Evolutionary conservation across 2,329 filamentous ascomycete genomes (phyloP), one percentile per base, ranked within the genome.

Genomic region (Epichloe sp.): DNA sequence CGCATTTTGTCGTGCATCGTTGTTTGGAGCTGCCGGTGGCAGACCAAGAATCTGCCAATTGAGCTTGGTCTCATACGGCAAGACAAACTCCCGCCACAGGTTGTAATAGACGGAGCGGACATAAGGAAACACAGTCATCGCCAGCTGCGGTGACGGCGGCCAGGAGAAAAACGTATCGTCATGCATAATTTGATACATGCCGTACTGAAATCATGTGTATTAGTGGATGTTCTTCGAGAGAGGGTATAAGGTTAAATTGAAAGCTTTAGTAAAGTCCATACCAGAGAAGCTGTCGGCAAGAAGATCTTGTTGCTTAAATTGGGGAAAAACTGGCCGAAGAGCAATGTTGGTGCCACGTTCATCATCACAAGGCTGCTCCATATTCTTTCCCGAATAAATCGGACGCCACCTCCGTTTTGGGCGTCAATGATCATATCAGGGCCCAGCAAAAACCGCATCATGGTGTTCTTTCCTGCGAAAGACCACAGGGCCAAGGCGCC

Each of bases 101-200:
- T 66, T 67, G 54, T 68, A 67, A 59, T 80, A 78, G 8, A 71
- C 55, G 42, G 65, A 65, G 36, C 68, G 67, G 4, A 72, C 60
- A 43, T 70, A 71, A 0, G 78, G 78, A 54, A 78, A 71, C 3
- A 74, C 54, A 1, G 71, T 66, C 48, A 79, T 62, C n/a, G 71
- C 73, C 53, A 76, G 72, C 40, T 71, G 67, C 0, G 76, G 72
- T 0, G 76, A 74, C 0, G 76, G 77, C 1, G 78, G 77, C 77
- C 77, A 80, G 14, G 62, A 59, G 19, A 74, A 64, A 46, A 73
- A 66, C n/a, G 71, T 60, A 34, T 71, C 65, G 41, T 75, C 66
- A 43, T 71, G 67, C 49, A 72, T 65, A 37, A 73, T 59, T 26
- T 75, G 69, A 36, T 70, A 67, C 11, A 71, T 67, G 47, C 70